phyloP scores from a whole-genome alignment of 176 grass and related monocot species.

The Bothriochloa decipiens region DNA sequence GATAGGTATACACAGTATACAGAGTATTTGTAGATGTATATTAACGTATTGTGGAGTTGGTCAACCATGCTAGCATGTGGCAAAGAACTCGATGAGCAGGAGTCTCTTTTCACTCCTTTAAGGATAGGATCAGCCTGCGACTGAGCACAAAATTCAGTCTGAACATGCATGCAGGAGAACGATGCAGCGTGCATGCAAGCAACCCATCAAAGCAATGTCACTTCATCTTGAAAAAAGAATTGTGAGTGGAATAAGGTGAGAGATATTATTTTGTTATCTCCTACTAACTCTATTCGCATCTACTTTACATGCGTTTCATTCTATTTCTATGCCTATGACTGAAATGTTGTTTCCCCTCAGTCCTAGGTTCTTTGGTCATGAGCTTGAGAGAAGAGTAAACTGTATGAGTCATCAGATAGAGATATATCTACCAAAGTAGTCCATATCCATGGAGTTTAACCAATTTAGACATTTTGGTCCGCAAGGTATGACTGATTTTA shows the following conservation, averaged over 20 bases:
- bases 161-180: background rate
- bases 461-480: background rate
- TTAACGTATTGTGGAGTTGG: background rate
- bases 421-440: background rate
- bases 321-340: background rate
- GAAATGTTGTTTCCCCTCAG: background rate
- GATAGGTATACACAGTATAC: background rate
- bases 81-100: background rate
- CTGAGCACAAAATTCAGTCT: background rate
- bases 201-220: background rate
- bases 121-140: background rate
- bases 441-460: background rate
- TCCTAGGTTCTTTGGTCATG: background rate
- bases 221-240: background rate
- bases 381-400: background rate
- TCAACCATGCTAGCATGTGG: background rate
- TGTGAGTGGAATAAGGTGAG: background rate
- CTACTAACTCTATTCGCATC: background rate
- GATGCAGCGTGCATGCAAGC: background rate
- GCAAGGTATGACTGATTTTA: background rate
- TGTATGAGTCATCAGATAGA: background rate
- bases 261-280: background rate
- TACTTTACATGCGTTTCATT: background rate
- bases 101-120: background rate
- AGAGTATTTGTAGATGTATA: background rate